Evolutionary conservation across 1,284 basidiomycete species (phyloP).

Genomic region (Sparassis latifolia): DNA sequence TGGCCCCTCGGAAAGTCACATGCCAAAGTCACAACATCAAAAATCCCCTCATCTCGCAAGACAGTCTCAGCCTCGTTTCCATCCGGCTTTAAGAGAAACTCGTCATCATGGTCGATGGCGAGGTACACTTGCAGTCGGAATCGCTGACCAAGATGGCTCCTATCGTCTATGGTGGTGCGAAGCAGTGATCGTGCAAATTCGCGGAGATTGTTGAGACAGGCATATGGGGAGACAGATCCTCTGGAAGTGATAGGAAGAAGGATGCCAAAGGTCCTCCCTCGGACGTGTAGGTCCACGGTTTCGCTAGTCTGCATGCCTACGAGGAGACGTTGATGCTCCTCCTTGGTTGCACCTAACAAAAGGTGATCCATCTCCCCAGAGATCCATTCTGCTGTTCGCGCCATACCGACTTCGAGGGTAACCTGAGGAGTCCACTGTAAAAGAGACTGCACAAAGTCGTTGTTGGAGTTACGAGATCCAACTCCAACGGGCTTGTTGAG

Average conservation of each 20-base stretch:
- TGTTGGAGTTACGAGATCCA: slow-evolving; percentile 46
- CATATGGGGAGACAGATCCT: slow-evolving; percentile 24
- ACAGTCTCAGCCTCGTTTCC: slow-evolving; percentile 31
- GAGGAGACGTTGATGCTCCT: background rate
- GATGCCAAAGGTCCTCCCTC: slow-evolving; percentile 40
- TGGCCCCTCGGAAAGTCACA: slow-evolving; percentile 37
- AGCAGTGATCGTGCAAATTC: slow-evolving; percentile 38
- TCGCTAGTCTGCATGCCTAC: slow-evolving; percentile 1
- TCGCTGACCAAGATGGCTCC: slow-evolving; percentile 23
- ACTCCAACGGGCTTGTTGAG: slow-evolving; percentile 38
- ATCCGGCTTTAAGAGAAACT: slow-evolving; percentile 26
- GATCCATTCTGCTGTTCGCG: slow-evolving; percentile 41
- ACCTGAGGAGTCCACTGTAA: slow-evolving; percentile 39
- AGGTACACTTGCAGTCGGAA: slow-evolving; percentile 43
- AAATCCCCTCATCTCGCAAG: slow-evolving; percentile 30
- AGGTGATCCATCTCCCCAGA: slow-evolving; percentile 27
- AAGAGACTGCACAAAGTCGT: slow-evolving; percentile 26
- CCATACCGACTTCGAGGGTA: slow-evolving; percentile 40
- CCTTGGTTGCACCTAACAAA: slow-evolving; percentile 6
- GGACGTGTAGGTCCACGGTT: slow-evolving; percentile 28
- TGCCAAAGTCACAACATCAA: slow-evolving; percentile 29
- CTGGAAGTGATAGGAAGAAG: slow-evolving; percentile 54
- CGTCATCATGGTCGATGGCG: slow-evolving; percentile 46
- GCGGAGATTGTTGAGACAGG: slow-evolving; percentile 37
- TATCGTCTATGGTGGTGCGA: slow-evolving; percentile 40